Percentiles rank a stretch among this genome's conserved stretches.
phyloP scores from a whole-genome alignment of 495 filamentous ascomycete species.

The Friedmanniomyces endolithicus region DNA sequence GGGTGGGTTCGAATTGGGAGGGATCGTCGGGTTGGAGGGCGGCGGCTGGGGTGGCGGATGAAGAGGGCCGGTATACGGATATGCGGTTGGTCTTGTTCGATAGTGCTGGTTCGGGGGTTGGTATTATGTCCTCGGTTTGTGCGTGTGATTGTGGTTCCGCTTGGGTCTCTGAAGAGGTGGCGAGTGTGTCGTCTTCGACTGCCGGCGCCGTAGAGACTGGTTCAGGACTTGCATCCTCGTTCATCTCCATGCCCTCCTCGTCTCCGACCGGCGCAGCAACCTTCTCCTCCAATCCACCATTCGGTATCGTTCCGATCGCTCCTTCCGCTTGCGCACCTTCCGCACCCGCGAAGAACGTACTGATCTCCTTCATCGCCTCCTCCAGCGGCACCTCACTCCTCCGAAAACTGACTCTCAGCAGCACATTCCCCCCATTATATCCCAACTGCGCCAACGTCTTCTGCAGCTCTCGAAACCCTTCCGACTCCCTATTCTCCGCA shows the following conservation, averaged over 20 bases:
- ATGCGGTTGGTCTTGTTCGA: conserved; percentile 33
- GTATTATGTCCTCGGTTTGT: conserved; percentile 7
- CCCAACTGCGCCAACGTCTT: conserved; percentile 80
- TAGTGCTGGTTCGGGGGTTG: conserved; percentile 5
- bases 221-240: background rate
- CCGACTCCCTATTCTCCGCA: conserved; percentile 64
- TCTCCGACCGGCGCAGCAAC: background rate
- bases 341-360: conserved; percentile 45
- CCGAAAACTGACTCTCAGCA: conserved; percentile 66
- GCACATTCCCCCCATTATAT: conserved; percentile 64
- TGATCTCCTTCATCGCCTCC: conserved; percentile 73
- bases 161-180: conserved; percentile 11
- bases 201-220: conserved; percentile 13
- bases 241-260: background rate
- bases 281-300: background rate
- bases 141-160: conserved; percentile 21
- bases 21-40: conserved; percentile 53
- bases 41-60: conserved; percentile 59
- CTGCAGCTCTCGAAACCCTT: conserved; percentile 66
- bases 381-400: conserved; percentile 66
- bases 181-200: conserved; percentile 16
- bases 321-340: conserved; percentile 3
- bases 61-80: conserved; percentile 63
- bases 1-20: conserved; percentile 65
- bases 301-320: background rate